These are phyloP conservation scores for Penicillium frequentans DNA, from an alignment of 2,329 filamentous ascomycete genomes.

Conservation along the genomic window DNA sequence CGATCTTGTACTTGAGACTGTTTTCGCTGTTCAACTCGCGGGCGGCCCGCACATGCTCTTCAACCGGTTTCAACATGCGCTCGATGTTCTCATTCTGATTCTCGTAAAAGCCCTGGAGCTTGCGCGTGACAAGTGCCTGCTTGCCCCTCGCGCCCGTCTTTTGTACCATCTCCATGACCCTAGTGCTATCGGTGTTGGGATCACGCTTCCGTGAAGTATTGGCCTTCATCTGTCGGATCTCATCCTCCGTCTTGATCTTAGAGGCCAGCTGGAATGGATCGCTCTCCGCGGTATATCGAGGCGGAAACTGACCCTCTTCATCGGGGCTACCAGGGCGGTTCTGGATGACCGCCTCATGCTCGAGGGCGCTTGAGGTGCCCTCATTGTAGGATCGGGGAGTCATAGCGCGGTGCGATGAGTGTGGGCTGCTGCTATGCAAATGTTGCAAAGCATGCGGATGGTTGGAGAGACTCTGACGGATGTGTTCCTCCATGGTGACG, in stretches of 20 bases:
- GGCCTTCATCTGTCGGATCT: slow-evolving; percentile 75
- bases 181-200: slow-evolving; percentile 6
- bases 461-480: slow-evolving; percentile 30
- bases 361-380: slow-evolving; percentile 45
- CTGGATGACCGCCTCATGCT: slow-evolving; percentile 27
- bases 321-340: slow-evolving; percentile 33
- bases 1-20: slow-evolving; percentile 64
- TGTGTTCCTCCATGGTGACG: slow-evolving; percentile 27
- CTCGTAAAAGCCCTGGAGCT: slow-evolving; percentile 78
- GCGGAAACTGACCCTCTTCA: slow-evolving; percentile 49
- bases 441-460: slow-evolving; percentile 27
- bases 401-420: slow-evolving; percentile 21
- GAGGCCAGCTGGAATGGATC: slow-evolving; percentile 81
- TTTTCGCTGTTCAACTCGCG: slow-evolving; percentile 78
- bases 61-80: slow-evolving; percentile 85
- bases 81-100: slow-evolving; percentile 92
- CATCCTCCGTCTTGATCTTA: slow-evolving; percentile 72
- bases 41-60: slow-evolving; percentile 82
- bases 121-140: slow-evolving; percentile 28
- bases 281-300: slow-evolving; percentile 62
- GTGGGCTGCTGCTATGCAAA: slow-evolving; percentile 22
- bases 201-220: slow-evolving; percentile 75
- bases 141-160: slow-evolving; percentile 41
- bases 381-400: slow-evolving; percentile 29
- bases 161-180: slow-evolving; percentile 13